Conservation (phyloP, 2,329 filamentous ascomycete species). For the Eurotiales sp. region DNA sequence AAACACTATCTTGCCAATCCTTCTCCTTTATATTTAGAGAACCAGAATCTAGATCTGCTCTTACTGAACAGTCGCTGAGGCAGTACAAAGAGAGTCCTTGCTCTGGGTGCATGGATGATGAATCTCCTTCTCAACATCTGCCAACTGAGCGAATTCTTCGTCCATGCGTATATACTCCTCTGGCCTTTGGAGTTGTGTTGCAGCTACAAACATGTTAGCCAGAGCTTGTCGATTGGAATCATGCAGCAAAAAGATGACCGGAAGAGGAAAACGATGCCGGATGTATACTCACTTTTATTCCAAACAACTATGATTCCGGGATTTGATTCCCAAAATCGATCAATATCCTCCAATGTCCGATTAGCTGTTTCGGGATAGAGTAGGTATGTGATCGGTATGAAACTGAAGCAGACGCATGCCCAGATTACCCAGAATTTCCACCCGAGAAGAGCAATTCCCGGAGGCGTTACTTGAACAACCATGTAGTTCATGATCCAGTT, state of each 20-base stretch:
- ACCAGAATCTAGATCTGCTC: conserved; percentile 1
- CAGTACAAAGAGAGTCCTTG: neutral
- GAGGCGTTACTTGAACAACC: conserved; percentile 21
- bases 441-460: conserved; percentile 22
- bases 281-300: conserved; percentile 18
- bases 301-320: conserved; percentile 19
- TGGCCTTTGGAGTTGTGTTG: conserved; percentile 19
- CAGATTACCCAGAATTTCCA: conserved; percentile 25
- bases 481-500: conserved; percentile 25
- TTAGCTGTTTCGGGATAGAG: conserved; percentile 21
- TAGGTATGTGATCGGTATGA: conserved; percentile 23
- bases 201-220: conserved; percentile 12
- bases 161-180: conserved; percentile 20
- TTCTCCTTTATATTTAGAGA: neutral
- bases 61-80: conserved; percentile 3
- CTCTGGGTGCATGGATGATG: neutral
- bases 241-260: too few species aligned
- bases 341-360: conserved; percentile 15
- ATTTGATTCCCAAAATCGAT: conserved; percentile 20
- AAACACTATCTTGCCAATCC: too few species aligned
- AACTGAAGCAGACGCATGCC: conserved; percentile 22
- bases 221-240: neutral
- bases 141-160: conserved; percentile 17
- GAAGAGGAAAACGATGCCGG: too few species aligned
- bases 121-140: conserved; percentile 7